Base-by-base conservation (phyloP, 345 rosid species). In the Boechera divaricarpa region DNA sequence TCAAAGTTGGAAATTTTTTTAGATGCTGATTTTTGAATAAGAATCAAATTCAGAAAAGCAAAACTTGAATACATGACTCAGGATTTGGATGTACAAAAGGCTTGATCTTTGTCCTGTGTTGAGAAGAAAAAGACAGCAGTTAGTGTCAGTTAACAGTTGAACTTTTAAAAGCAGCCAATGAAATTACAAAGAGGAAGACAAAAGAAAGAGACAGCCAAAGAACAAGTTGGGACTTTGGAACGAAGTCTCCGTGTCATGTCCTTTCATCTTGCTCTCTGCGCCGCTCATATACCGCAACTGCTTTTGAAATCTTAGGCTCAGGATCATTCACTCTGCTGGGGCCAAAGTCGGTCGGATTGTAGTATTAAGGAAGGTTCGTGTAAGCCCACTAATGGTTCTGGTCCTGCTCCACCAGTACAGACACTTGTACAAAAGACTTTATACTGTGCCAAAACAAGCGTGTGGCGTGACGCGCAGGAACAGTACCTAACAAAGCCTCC, bases 151-250 rank as follows among this genome's bases (percentile, higher is more conserved):
- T 56, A 47, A 21, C 62, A 73, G 69, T 62, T 73, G 77, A 52
- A 39, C 7, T 28, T 58, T 13, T 6, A 49, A 71, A 60, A 60
- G 38, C 16, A 21, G 48, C 48, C 11, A 18, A 44, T 15, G 68
- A 61, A 51, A 38, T 49, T 26, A 39, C 53, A 63, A 51, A 73
- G 77, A 29, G 29, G 15, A 52, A 62, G 39, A 73, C 32, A 38
- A 62, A 62, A 35, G 59, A 72, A 16, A 62, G 76, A 61, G 77
- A 73, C 77, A 41, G 32, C 77, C 69, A 53, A 63, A 63, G 42
- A 64, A 73, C 77, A 73, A 73, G 70, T 73, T 73, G 77, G 44
- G 52, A n/a, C 21, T 26, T 62, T 62, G 76, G 48, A 33, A n/a
- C 52, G 51, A 42, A 39, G 56, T 54, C 77, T 51, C 8, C 6